These are phyloP conservation scores for Penicillium desertorum DNA, from an alignment of 495 filamentous ascomycete genomes.

Conservation along the genomic window DNA sequence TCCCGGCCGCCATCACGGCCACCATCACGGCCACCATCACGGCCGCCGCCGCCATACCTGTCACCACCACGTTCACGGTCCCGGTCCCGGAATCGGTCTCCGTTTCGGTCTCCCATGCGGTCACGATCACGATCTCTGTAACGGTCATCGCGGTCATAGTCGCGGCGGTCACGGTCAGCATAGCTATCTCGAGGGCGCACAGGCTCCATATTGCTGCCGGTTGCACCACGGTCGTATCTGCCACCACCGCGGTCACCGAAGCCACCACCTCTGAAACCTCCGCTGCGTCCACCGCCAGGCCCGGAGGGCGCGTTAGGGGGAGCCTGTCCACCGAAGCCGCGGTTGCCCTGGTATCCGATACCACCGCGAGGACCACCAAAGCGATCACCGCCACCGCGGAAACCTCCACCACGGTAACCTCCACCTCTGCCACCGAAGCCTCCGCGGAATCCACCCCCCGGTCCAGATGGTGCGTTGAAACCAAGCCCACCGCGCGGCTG, in stretches of 20 bases:
- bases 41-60: constrained; percentile 19
- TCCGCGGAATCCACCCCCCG: constrained; percentile 67
- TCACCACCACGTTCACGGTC: constrained; percentile 52
- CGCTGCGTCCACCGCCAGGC: constrained; percentile 64
- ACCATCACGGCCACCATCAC: constrained; percentile 38
- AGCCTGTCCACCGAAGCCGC: constrained; percentile 60
- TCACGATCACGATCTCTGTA: constrained; percentile 43
- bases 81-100: constrained; percentile 47
- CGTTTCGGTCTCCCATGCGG: constrained; percentile 20
- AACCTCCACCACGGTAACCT: constrained; percentile 55
- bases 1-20: constrained; percentile 61
- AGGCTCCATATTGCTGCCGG: constrained; percentile 56
- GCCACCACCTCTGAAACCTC: constrained; percentile 51
- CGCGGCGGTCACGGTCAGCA: constrained; percentile 55
- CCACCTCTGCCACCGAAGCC: constrained; percentile 48
- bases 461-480: constrained; percentile 62
- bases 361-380: constrained; percentile 58
- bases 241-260: constrained; percentile 40
- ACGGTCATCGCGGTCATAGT: constrained; percentile 56
- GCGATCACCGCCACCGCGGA: constrained; percentile 65
- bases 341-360: constrained; percentile 60
- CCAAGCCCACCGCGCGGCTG: constrained; percentile 64
- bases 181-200: constrained; percentile 50
- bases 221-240: constrained; percentile 50
- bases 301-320: constrained; percentile 80